Conservation (phyloP, 2,329 filamentous ascomycete genomes). For the Alternaria ventricosa region DNA sequence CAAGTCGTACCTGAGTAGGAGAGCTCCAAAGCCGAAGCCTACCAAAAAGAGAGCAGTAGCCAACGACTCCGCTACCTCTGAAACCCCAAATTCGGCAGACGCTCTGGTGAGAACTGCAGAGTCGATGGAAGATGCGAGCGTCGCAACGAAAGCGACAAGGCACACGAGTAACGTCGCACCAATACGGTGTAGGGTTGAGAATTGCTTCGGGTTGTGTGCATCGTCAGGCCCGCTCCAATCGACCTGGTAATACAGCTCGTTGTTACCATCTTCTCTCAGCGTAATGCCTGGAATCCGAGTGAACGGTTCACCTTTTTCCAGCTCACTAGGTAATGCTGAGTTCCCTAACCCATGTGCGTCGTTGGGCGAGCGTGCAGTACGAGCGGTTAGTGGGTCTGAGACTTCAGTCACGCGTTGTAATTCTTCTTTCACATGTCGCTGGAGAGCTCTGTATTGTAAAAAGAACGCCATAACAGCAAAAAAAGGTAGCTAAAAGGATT, state of each 20-base stretch:
- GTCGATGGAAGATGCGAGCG: conserved; percentile 61
- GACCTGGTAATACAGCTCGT: conserved; percentile 7
- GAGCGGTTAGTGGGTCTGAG: neutral
- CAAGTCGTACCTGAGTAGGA: conserved; percentile 13
- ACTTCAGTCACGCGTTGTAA: conserved; percentile 3
- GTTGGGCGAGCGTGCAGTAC: neutral
- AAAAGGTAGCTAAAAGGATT: neutral
- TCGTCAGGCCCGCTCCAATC: conserved; percentile 6
- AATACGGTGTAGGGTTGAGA: conserved; percentile 7
- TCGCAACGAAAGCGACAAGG: conserved; percentile 57
- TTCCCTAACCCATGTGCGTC: neutral
- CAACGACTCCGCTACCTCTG: conserved; percentile 52
- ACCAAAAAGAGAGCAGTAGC: conserved; percentile 56
- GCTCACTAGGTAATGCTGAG: neutral
- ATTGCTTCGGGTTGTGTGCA: conserved; percentile 7
- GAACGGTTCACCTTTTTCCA: conserved; percentile 1
- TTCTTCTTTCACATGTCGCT: conserved; percentile 3
- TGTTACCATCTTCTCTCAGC: conserved; percentile 5
- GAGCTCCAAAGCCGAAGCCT: conserved; percentile 56
- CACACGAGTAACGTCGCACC: conserved; percentile 25
- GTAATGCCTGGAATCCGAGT: conserved; percentile 8
- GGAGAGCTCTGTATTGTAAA: conserved; percentile 1
- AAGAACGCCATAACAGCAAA: too few species aligned
- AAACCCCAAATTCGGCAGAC: conserved; percentile 54
- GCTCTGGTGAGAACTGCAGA: conserved; percentile 59